Percentiles rank a stretch among this genome's conserved stretches.
These are phyloP conservation scores for Xylaria sp. DNA, from an alignment of 2,329 filamentous ascomycete genomes.

Conservation along the genomic window DNA sequence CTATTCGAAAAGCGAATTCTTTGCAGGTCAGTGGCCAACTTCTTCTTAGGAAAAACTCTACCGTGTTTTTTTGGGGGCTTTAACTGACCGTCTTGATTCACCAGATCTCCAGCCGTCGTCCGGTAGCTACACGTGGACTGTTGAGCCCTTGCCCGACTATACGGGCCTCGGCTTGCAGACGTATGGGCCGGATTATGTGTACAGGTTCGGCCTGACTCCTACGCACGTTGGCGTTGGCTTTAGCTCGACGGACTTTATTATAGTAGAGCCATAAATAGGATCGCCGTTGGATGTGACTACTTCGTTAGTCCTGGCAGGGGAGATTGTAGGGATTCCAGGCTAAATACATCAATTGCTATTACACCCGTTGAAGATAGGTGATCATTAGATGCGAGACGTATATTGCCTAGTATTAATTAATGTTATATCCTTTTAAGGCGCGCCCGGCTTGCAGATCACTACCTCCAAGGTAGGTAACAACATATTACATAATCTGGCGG, in stretches of 20 bases:
- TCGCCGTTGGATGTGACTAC: slow-evolving; percentile 29
- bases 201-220: slow-evolving; percentile 29
- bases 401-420: slow-evolving; percentile 26
- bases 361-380: slow-evolving; percentile 23
- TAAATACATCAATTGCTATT: slow-evolving; percentile 28
- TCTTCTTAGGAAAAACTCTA: slow-evolving; percentile 28
- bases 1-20: slow-evolving; percentile 28
- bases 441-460: slow-evolving; percentile 20
- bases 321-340: slow-evolving; percentile 28
- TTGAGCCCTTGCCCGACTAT: slow-evolving; percentile 28
- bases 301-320: slow-evolving; percentile 29
- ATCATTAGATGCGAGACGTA: slow-evolving; percentile 15
- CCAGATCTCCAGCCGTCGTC: slow-evolving; percentile 30
- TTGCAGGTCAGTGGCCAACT: slow-evolving; percentile 28
- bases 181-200: slow-evolving; percentile 28
- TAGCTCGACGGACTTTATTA: slow-evolving; percentile 27
- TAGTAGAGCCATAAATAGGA: slow-evolving; percentile 32
- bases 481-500: slow-evolving; percentile 25
- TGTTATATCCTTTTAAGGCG: slow-evolving; percentile 23
- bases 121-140: slow-evolving; percentile 30
- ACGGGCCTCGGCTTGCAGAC: slow-evolving; percentile 31
- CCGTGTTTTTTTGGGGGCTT: slow-evolving; percentile 28
- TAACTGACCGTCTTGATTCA: slow-evolving; percentile 31
- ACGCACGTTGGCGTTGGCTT: slow-evolving; percentile 31
- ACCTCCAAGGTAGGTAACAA: slow-evolving; percentile 24